These are phyloP conservation scores for Vaccinium macrocarpon DNA, from an alignment of 148 eudicot genomes.

Conservation along the genomic window DNA sequence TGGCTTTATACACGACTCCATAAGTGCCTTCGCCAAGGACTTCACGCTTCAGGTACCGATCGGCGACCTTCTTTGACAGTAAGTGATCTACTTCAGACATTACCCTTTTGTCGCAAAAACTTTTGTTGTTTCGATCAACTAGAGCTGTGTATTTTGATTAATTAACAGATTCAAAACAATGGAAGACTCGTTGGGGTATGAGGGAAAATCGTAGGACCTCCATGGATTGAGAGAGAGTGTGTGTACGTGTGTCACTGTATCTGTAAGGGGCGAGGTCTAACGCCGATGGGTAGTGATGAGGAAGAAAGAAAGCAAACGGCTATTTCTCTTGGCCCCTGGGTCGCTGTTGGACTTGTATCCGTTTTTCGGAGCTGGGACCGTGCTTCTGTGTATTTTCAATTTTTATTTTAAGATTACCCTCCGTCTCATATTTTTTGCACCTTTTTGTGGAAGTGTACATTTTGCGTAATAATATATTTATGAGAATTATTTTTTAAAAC, in stretches of 20 bases:
- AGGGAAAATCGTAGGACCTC: not conserved
- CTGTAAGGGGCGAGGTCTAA: not conserved
- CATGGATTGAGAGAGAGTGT: not conserved
- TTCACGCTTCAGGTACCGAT: conserved; percentile 88
- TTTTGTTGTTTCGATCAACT: not conserved
- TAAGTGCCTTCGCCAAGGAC: conserved; percentile 94
- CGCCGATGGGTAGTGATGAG: not conserved
- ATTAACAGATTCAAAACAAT: too few relatives aligned
- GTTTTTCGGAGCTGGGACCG: not conserved
- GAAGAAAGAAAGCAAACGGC: not conserved
- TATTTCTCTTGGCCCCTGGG: not conserved
- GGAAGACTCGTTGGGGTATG: not conserved
- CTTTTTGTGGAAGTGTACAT: too few relatives aligned
- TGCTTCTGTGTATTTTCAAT: too few relatives aligned
- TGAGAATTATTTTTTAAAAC: too few relatives aligned
- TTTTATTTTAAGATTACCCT: too few relatives aligned
- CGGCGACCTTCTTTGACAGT: conserved; percentile 66
- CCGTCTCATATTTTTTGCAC: too few relatives aligned
- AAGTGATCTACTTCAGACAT: conserved; percentile 44
- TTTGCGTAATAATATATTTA: too few relatives aligned
- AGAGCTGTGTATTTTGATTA: not conserved
- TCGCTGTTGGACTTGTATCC: not conserved
- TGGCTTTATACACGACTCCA: conserved; percentile 93
- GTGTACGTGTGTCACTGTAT: not conserved
- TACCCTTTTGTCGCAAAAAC: not conserved